A percentile compares a stretch with the other conserved stretches of the same genome.
phyloP scores from a whole-genome alignment of 1,139 yeast species.

The Arxiozyma slooffiae region DNA sequence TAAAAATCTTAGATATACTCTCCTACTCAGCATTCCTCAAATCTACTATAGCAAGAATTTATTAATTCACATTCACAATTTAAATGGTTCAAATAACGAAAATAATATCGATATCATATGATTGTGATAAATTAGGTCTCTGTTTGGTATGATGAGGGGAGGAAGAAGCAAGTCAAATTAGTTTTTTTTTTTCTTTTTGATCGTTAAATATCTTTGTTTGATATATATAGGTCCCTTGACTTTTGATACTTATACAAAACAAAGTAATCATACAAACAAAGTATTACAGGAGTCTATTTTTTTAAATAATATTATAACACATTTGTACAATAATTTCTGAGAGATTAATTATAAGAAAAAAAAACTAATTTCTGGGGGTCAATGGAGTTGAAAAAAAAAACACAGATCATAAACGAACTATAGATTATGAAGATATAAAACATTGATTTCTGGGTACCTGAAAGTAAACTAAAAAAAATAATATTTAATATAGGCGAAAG shows the following conservation, averaged over 20 bases:
- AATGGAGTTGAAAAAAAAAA: constrained; percentile 43
- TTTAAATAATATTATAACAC: constrained; percentile 63
- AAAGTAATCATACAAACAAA: not conserved
- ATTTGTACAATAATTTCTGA: constrained; percentile 55
- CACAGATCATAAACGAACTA: constrained; percentile 57
- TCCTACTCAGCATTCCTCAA: too few relatives aligned
- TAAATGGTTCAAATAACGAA: too few relatives aligned
- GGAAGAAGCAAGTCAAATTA: constrained; percentile 71
- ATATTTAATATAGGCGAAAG: constrained; percentile 35
- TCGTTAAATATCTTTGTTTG: constrained; percentile 81
- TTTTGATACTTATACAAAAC: constrained; percentile 33
- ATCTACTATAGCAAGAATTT: constrained; percentile 28
- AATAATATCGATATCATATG: too few relatives aligned
- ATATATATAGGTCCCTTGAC: constrained; percentile 72
- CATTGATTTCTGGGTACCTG: constrained; percentile 75
- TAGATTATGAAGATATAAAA: constrained; percentile 83
- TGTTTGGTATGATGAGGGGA: constrained; percentile 82
- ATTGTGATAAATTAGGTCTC: constrained; percentile 50
- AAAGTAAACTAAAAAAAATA: constrained; percentile 49
- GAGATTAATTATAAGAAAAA: constrained; percentile 52
- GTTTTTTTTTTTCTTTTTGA: too few relatives aligned
- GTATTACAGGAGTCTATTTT: constrained; percentile 34
- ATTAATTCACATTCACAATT: constrained; percentile 27
- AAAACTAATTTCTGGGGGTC: constrained; percentile 29
- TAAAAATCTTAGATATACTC: too few relatives aligned